A percentile compares a stretch with the other conserved stretches of the same genome.
These are phyloP conservation scores for Dioscorea cayenensis DNA, from an alignment of 116 monocot genomes.

Conservation along the genomic window DNA sequence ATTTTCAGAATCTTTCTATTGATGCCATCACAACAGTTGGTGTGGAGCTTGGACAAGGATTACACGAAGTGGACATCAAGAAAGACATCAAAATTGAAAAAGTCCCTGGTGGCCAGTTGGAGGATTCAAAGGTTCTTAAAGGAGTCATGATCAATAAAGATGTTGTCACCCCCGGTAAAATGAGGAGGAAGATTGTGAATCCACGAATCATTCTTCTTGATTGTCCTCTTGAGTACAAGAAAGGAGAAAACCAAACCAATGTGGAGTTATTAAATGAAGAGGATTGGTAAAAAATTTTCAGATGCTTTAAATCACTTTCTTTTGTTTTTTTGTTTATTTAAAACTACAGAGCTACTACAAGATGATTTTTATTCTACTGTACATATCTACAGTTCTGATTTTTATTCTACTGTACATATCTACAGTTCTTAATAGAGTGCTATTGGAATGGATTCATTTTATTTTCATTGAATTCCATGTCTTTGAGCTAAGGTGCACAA, in stretches of 20 bases:
- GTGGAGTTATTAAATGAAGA: slow-evolving; percentile 90
- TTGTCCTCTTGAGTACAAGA: slow-evolving; percentile 94
- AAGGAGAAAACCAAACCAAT: slow-evolving; percentile 98
- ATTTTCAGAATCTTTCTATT: slow-evolving; percentile 86
- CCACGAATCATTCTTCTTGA: slow-evolving; percentile 94
- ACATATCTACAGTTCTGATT: too few relatives aligned
- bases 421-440: too few relatives aligned
- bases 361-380: too few relatives aligned
- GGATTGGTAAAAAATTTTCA: slow-evolving; percentile 61
- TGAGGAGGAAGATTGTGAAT: slow-evolving; percentile 83
- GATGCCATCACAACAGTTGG: slow-evolving; percentile 84
- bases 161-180: slow-evolving; percentile 92
- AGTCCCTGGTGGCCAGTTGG: slow-evolving; percentile 91
- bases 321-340: not conserved
- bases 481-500: too few relatives aligned
- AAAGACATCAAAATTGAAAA: slow-evolving; percentile 96
- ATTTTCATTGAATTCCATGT: too few relatives aligned
- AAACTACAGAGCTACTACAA: not conserved
- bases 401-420: too few relatives aligned
- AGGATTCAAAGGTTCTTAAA: slow-evolving; percentile 86
- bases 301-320: not conserved
- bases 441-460: too few relatives aligned
- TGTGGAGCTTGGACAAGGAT: slow-evolving; percentile 89
- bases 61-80: slow-evolving; percentile 85
- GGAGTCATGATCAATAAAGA: slow-evolving; percentile 97